A percentile compares a stretch with the other conserved stretches of the same genome.
phyloP scores from a whole-genome alignment of 2,329 filamentous ascomycete species.

The Botrytis galanthina region DNA sequence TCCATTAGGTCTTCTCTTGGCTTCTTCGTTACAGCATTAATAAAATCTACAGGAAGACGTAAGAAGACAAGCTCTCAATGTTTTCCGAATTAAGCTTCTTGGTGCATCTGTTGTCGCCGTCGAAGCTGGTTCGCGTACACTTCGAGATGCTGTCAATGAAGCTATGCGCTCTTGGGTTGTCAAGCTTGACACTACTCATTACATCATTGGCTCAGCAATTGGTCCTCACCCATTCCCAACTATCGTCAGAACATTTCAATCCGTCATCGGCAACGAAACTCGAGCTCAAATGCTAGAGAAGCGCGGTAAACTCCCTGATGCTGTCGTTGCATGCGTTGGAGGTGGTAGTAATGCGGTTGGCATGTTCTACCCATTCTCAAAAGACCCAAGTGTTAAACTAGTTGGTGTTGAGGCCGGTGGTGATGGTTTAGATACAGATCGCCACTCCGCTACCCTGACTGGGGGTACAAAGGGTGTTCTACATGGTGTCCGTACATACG shows the following conservation, averaged over 20 bases:
- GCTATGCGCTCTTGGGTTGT: constrained; percentile 93
- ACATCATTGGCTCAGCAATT: constrained; percentile 96
- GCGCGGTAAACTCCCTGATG: constrained; percentile 87
- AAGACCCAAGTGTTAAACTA: constrained; percentile 80
- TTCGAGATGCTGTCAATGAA: constrained; percentile 91
- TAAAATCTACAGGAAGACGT: constrained; percentile 67
- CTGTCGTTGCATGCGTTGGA: constrained; percentile 93
- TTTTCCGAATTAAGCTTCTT: constrained; percentile 96
- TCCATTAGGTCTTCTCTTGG: too few species aligned
- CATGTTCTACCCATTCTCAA: constrained; percentile 97
- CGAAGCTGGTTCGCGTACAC: constrained; percentile 80
- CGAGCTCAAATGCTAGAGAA: constrained; percentile 85
- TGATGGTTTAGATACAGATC: constrained; percentile 80
- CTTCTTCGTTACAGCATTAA: constrained; percentile 15
- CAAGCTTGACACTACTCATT: constrained; percentile 89
- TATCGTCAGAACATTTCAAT: constrained; percentile 96
- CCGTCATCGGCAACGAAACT: constrained; percentile 91
- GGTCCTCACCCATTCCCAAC: constrained; percentile 97
- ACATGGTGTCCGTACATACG: constrained; percentile 93
- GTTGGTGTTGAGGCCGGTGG: constrained; percentile 94
- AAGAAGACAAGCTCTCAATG: constrained; percentile 90
- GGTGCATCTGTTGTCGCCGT: constrained; percentile 91
- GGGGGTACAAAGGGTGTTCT: constrained; percentile 88
- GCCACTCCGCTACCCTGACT: constrained; percentile 84
- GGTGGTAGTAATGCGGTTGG: constrained; percentile 92